Percentiles rank a stretch among this genome's conserved stretches.
These are phyloP conservation scores for Calonectria pseudoreteaudii DNA, from an alignment of 2,329 filamentous ascomycete species.

Conservation along the genomic window DNA sequence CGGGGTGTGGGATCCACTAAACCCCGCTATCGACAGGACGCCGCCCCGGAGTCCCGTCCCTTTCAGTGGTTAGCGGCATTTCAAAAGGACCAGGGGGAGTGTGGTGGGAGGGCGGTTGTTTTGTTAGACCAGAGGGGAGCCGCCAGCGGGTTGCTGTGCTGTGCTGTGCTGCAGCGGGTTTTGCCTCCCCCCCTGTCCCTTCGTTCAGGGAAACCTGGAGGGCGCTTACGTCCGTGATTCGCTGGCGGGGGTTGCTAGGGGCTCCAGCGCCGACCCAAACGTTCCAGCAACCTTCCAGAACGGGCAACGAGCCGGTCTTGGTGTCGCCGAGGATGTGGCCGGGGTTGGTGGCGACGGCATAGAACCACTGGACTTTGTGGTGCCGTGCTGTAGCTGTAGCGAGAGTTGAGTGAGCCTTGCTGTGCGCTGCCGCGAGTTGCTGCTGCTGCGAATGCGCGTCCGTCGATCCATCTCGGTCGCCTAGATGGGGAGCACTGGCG, in stretches of 20 bases:
- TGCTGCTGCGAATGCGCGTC: not conserved
- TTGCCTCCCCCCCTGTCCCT: not conserved
- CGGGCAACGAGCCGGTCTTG: slow-evolving; percentile 30
- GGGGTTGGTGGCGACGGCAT: slow-evolving; percentile 22
- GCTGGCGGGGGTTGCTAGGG: not conserved
- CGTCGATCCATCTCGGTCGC: slow-evolving; percentile 1
- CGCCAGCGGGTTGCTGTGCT: not conserved
- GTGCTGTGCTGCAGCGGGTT: not conserved
- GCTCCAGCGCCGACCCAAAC: slow-evolving; percentile 28
- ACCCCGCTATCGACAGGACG: slow-evolving; percentile 1
- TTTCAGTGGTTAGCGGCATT: slow-evolving; percentile 8
- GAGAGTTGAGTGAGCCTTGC: not conserved
- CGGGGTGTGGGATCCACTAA: not conserved
- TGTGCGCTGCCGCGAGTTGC: not conserved
- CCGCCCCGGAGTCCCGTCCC: slow-evolving; percentile 2
- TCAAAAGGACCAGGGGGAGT: slow-evolving; percentile 12
- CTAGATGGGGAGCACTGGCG: not conserved
- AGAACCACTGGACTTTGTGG: not conserved
- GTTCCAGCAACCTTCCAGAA: slow-evolving; percentile 45
- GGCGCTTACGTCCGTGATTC: slow-evolving; percentile 17
- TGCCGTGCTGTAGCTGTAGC: no score
- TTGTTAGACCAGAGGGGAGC: not conserved
- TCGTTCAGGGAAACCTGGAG: not conserved
- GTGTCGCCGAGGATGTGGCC: slow-evolving; percentile 35
- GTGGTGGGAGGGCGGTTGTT: not conserved